Base-by-base conservation (phyloP, 768 basidiomycete species). In the Pleurotus cornucopiae region DNA sequence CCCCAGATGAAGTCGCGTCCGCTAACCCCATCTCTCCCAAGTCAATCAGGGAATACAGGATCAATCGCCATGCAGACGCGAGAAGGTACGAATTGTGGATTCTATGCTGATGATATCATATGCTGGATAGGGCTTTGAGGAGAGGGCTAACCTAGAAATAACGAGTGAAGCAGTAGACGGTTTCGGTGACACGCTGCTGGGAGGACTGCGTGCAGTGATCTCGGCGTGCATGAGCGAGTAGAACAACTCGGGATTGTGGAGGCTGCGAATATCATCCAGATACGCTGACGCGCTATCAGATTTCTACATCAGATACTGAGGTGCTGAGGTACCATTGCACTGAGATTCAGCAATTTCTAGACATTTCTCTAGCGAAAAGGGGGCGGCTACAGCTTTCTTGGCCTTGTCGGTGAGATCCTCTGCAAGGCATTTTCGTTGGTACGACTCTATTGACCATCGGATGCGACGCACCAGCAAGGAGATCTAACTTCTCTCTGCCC, bases 81-180 rank as follows among this genome's bases (percentile, higher is more conserved):
- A 92, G 75, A 80, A 88, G 82, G 67, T 90, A 91, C 6, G 82
- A 69, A 65, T 93, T 94, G 68, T 94, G 91, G 54, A 93, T 77
- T 68, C 91, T 93, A 51, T 40, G 61, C 21, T 49, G 39, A 40
- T 43, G 14, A 39, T 16, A 54, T 48, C 34, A n/a, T 39, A 3
- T 13, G 39, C 14, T 16, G 6, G 12, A 20, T 23, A 20, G 52
- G 13, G 16, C 57, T 53, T 56, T 6, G 23, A 26, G 58, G 12
- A 37, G 49, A 46, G 14, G 47, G 53, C 66, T 38, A 66, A 86
- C 88, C 78, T 84, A 55, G 80, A 79, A n/a, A 79, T 77, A 44
- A 89, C 74, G 40, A 79, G 67, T 49, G 75, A 78, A 14, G 86
- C 86, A 37, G 89, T 70, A 71, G 68, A 48, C 58, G 49, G 6